phyloP scores from a whole-genome alignment of 331 rosid species.

The Quercus lobata region DNA sequence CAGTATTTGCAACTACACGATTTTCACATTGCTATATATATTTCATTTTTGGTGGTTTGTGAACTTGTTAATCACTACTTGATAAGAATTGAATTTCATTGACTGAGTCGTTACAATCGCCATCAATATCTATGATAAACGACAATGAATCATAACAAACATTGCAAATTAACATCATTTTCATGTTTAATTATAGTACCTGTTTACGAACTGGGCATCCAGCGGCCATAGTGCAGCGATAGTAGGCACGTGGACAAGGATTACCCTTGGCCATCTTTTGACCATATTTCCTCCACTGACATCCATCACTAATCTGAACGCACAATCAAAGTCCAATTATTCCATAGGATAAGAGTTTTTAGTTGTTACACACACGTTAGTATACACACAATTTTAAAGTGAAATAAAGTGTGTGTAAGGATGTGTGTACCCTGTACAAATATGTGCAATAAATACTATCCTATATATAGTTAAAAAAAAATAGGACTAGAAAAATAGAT shows the following conservation, averaged over 20 bases:
- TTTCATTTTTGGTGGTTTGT: too few species aligned
- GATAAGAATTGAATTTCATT: not conserved
- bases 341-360: too few species aligned
- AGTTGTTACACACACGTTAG: too few species aligned
- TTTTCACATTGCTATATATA: too few species aligned
- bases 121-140: not conserved
- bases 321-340: not conserved
- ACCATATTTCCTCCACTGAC: constrained; percentile 58
- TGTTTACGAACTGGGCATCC: constrained; percentile 52
- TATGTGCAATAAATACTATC: too few species aligned
- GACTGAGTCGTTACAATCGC: not conserved
- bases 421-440: too few species aligned
- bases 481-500: too few species aligned
- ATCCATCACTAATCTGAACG: constrained; percentile 46
- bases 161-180: not conserved
- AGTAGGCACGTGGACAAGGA: constrained; percentile 57
- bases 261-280: constrained; percentile 52
- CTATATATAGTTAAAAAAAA: too few species aligned
- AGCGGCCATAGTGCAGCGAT: constrained; percentile 50
- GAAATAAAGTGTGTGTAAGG: too few species aligned
- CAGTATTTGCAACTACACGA: too few species aligned
- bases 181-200: not conserved
- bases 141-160: not conserved
- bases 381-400: too few species aligned
- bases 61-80: too few species aligned